Percentiles rank a stretch among this genome's conserved stretches.
phyloP scores from a whole-genome alignment of 352 stramenopile genomes.

The Globisporangium megalacanthum region DNA sequence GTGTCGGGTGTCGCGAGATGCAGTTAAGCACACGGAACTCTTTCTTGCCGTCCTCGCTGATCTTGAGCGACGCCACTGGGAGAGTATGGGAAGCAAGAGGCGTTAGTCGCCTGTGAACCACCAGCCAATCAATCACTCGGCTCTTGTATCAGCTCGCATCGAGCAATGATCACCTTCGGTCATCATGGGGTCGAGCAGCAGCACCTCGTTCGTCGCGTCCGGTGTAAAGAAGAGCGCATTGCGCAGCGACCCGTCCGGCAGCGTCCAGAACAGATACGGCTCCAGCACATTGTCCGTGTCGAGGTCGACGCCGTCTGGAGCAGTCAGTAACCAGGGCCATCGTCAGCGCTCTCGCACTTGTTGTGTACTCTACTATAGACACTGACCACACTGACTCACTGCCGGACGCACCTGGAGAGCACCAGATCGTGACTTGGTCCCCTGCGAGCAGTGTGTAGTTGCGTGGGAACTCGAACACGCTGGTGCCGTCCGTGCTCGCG shows the following conservation, averaged over 20 bases:
- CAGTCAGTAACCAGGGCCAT: neutral
- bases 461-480: constrained; percentile 58
- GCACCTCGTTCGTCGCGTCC: constrained; percentile 43
- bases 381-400: neutral
- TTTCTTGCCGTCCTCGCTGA: constrained; percentile 53
- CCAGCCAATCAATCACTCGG: too few species aligned
- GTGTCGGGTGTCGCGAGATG: constrained; percentile 37
- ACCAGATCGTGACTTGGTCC: constrained; percentile 84
- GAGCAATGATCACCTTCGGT: constrained; percentile 39
- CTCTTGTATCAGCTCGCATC: too few species aligned
- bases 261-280: constrained; percentile 81
- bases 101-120: neutral
- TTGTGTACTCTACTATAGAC: neutral
- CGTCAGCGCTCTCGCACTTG: neutral
- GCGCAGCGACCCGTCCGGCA: constrained; percentile 44
- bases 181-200: constrained; percentile 70
- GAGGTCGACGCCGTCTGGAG: constrained; percentile 37
- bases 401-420: constrained; percentile 30
- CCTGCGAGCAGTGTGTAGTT: constrained; percentile 65
- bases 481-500: constrained; percentile 30
- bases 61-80: constrained; percentile 61
- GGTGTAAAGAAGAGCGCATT: constrained; percentile 54
- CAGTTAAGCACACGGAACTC: constrained; percentile 79
- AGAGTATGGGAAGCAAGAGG: neutral
- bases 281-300: constrained; percentile 72